phyloP scores from a whole-genome alignment of 768 basidiomycete species.

The Suillus brevipes region DNA sequence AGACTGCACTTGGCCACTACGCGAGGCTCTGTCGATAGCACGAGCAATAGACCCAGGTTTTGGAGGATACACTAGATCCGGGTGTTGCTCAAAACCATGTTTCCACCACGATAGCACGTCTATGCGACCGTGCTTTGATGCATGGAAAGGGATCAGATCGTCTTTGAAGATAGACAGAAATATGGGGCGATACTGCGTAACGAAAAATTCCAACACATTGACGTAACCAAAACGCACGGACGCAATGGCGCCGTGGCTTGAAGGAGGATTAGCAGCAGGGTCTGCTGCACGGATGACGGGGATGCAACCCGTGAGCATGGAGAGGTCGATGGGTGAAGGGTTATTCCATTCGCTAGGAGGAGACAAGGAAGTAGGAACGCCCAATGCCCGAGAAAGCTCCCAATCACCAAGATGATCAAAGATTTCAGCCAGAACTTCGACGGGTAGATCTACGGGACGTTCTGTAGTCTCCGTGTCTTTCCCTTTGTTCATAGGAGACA shows the following conservation, averaged over 20 bases:
- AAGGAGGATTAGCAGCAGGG: constrained; percentile 58
- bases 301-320: constrained; percentile 67
- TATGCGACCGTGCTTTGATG: constrained; percentile 72
- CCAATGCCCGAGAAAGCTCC: constrained; percentile 79
- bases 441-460: constrained; percentile 61
- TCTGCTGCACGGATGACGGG: constrained; percentile 60
- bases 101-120: constrained; percentile 84
- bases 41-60: constrained; percentile 57
- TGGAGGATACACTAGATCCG: constrained; percentile 59
- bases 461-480: constrained; percentile 33
- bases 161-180: constrained; percentile 66
- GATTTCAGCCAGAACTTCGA: constrained; percentile 76
- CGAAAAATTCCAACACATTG: constrained; percentile 71
- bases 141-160: constrained; percentile 74
- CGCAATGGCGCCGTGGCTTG: constrained; percentile 64
- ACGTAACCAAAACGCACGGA: constrained; percentile 76
- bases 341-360: constrained; percentile 71
- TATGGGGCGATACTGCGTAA: constrained; percentile 60
- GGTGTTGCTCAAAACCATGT: constrained; percentile 57
- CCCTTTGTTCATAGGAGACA: constrained; percentile 19
- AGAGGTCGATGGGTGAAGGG: constrained; percentile 67
- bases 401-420: constrained; percentile 80
- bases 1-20: constrained; percentile 70
- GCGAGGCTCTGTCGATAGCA: constrained; percentile 77
- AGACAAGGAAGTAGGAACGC: constrained; percentile 66